These are phyloP conservation scores for Chloropicon primus DNA, from an alignment of 139 green algal genomes.

Conservation along the genomic window DNA sequence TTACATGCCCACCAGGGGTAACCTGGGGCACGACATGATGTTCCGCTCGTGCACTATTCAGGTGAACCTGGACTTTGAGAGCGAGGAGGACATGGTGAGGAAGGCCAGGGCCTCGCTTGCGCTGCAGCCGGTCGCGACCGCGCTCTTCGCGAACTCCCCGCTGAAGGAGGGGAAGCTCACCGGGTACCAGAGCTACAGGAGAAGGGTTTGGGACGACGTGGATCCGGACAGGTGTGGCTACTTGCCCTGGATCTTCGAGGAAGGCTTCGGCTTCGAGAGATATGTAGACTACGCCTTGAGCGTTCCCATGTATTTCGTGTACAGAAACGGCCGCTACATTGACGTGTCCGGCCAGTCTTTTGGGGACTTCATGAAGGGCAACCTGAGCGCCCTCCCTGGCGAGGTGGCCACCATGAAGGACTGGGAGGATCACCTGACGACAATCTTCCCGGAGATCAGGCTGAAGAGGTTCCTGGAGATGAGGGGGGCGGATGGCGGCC, in stretches of 20 bases:
- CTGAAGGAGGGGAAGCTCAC: slow-evolving; percentile 85
- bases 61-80: slow-evolving; percentile 96
- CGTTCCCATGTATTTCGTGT: slow-evolving; percentile 99
- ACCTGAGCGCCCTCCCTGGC: slow-evolving; percentile 63
- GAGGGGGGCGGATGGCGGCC: slow-evolving; percentile 86
- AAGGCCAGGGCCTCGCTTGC: slow-evolving; percentile 91
- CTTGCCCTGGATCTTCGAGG: slow-evolving; percentile 92
- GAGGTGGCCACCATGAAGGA: slow-evolving; percentile 75
- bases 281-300: slow-evolving; percentile 93
- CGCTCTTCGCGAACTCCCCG: slow-evolving; percentile 93
- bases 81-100: slow-evolving; percentile 89
- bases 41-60: slow-evolving; percentile 95
- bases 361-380: slow-evolving; percentile 83
- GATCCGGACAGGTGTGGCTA: slow-evolving; percentile 71
- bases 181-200: slow-evolving; percentile 38
- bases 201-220: slow-evolving; percentile 84
- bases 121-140: slow-evolving; percentile 92
- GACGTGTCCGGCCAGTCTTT: slow-evolving; percentile 62
- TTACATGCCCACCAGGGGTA: slow-evolving; percentile 87
- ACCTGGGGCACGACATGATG: slow-evolving; percentile 96
- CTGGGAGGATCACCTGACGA: slow-evolving; percentile 93
- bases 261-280: slow-evolving; percentile 50
- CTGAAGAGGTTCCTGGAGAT: slow-evolving; percentile 79
- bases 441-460: slow-evolving; percentile 82
- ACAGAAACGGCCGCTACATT: slow-evolving; percentile 80